Percentiles rank a stretch among this genome's conserved stretches.
phyloP scores from a whole-genome alignment of 257 asterid species.

The Cruciata laevipes region DNA sequence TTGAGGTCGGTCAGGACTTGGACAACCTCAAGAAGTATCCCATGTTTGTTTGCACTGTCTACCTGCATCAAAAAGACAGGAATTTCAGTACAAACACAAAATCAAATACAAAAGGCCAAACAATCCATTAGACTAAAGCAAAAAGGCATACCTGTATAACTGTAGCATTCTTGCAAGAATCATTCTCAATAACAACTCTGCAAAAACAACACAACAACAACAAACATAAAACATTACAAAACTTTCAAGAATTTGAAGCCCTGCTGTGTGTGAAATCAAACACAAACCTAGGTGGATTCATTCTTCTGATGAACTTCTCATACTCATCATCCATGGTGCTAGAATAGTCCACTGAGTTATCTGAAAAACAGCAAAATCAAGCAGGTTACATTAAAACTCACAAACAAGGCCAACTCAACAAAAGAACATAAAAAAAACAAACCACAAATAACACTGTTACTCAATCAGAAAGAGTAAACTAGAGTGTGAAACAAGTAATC shows the following conservation, averaged over 20 bases:
- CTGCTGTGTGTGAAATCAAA: background rate
- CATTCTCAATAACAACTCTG: slow-evolving; percentile 92
- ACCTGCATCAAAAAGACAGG: slow-evolving; percentile 40
- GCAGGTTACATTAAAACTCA: slow-evolving; percentile 11
- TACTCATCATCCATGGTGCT: slow-evolving; percentile 85
- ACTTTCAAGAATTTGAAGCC: background rate
- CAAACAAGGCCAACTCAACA: slow-evolving; percentile 10
- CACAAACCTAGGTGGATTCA: slow-evolving; percentile 56
- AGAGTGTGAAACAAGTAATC: slow-evolving; percentile 26
- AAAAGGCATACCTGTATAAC: slow-evolving; percentile 56
- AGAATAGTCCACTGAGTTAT: slow-evolving; percentile 50
- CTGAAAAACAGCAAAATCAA: slow-evolving; percentile 24
- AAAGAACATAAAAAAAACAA: too few species aligned
- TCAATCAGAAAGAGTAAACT: slow-evolving; percentile 36
- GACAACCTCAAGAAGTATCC: slow-evolving; percentile 87
- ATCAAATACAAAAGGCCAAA: slow-evolving; percentile 9
- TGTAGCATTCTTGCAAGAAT: slow-evolving; percentile 83
- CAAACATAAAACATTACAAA: background rate
- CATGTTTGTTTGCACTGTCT: slow-evolving; percentile 92
- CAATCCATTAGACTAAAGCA: slow-evolving; percentile 5
- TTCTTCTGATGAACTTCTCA: slow-evolving; percentile 76
- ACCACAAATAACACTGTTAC: slow-evolving; percentile 17
- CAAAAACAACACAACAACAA: background rate
- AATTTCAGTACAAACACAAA: background rate
- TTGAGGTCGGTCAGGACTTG: slow-evolving; percentile 95